A percentile compares a stretch with the other conserved stretches of the same genome.
Evolutionary conservation across 2,329 filamentous ascomycete species (phyloP).

Genomic region (Leptographium radiaticola): DNA sequence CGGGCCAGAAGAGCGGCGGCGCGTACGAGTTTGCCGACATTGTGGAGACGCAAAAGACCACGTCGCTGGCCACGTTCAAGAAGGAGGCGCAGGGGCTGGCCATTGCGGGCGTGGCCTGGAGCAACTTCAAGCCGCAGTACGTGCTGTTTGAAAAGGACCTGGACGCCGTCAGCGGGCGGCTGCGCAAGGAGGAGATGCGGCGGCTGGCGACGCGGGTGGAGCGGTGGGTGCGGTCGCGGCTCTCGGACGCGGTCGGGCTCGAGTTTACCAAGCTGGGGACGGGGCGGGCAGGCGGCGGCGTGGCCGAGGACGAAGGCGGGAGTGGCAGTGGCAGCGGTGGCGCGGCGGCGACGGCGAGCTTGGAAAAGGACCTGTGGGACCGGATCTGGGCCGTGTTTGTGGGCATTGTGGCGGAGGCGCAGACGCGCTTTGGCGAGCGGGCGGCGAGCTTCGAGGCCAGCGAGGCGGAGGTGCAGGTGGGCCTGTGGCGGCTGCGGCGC

Average conservation of each 20-base stretch:
- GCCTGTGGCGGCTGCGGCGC: conserved; percentile 79
- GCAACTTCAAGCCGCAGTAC: conserved; percentile 70
- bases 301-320: conserved; percentile 25
- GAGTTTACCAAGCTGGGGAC: conserved; percentile 96
- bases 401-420: conserved; percentile 71
- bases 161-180: conserved; percentile 69
- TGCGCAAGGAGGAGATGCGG: conserved; percentile 93
- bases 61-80: conserved; percentile 62
- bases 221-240: conserved; percentile 79
- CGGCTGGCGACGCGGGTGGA: conserved; percentile 82
- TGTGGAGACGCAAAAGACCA: conserved; percentile 68
- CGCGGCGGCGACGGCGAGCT: conserved; percentile 51
- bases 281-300: conserved; percentile 63
- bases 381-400: conserved; percentile 83
- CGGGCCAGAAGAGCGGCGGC: conserved; percentile 81
- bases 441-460: conserved; percentile 91
- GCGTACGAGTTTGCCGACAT: conserved; percentile 94
- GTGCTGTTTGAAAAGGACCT: conserved; percentile 79
- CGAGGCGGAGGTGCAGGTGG: conserved; percentile 79
- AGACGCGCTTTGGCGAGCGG: conserved; percentile 71
- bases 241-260: conserved; percentile 76
- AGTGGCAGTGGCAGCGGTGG: not conserved
- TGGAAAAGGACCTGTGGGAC: conserved; percentile 89
- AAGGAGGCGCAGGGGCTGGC: conserved; percentile 59
- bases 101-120: conserved; percentile 76